phyloP scores from a whole-genome alignment of 805 yeast genomes.

The Saccharomycopsis fodiens region DNA sequence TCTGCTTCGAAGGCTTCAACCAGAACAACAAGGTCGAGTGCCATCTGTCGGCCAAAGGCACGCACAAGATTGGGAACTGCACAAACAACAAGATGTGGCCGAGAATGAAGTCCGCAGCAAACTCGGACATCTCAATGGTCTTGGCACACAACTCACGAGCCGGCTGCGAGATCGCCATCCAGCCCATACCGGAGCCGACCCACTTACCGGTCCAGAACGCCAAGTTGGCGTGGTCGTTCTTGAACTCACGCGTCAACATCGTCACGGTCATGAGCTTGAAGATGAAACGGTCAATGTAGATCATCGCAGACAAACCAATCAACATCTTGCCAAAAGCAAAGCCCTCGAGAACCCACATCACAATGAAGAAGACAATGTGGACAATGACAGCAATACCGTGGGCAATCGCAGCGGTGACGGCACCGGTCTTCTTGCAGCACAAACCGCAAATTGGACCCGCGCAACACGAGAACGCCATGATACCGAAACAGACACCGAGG shows the following conservation, averaged over 20 bases:
- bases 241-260: conserved; percentile 54
- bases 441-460: conserved; percentile 92
- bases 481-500: conserved; percentile 72
- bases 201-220: conserved; percentile 82
- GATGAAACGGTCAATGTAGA: conserved; percentile 50
- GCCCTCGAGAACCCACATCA: conserved; percentile 60
- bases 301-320: conserved; percentile 50
- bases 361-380: conserved; percentile 49
- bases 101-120: conserved; percentile 54
- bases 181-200: conserved; percentile 55
- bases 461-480: conserved; percentile 86
- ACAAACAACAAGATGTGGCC: conserved; percentile 51
- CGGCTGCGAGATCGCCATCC: conserved; percentile 56
- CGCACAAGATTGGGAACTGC: conserved; percentile 53
- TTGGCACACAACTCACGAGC: conserved; percentile 57
- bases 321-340: conserved; percentile 56
- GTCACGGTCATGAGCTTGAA: conserved; percentile 44
- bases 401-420: conserved; percentile 46
- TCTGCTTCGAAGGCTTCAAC: conserved; percentile 47
- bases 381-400: conserved; percentile 47
- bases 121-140: conserved; percentile 56
- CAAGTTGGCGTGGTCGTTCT: conserved; percentile 48
- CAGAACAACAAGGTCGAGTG: conserved; percentile 64
- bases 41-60: conserved; percentile 59
- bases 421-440: conserved; percentile 40